A percentile compares a stretch with the other conserved stretches of the same genome.
These are phyloP conservation scores for Ophiostoma sp. DNA, from an alignment of 2,329 filamentous ascomycete genomes.

Conservation along the genomic window DNA sequence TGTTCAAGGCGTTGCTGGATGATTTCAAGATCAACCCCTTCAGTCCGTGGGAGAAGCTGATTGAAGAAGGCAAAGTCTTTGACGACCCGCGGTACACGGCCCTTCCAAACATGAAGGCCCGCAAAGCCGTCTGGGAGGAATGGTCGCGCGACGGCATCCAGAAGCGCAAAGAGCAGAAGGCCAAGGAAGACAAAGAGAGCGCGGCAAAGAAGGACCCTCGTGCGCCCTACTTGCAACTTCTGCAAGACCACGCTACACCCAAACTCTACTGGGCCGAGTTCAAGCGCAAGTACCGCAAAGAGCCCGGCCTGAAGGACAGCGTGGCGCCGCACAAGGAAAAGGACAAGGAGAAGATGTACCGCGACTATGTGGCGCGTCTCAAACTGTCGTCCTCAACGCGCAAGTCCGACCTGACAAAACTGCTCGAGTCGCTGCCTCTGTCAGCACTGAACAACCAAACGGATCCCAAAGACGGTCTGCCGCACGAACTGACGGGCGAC, in stretches of 20 bases:
- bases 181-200: conserved; percentile 46
- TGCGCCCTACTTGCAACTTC: conserved; percentile 77
- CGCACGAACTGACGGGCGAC: conserved; percentile 63
- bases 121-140: conserved; percentile 78
- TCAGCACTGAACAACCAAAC: conserved; percentile 62
- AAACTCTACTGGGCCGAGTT: conserved; percentile 99
- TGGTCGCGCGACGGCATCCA: conserved; percentile 81
- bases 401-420: conserved; percentile 66
- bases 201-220: conserved; percentile 80
- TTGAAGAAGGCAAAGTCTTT: conserved; percentile 78
- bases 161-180: conserved; percentile 65
- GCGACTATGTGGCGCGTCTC: conserved; percentile 69
- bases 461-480: conserved; percentile 54
- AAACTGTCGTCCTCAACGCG: conserved; percentile 65
- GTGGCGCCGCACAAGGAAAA: conserved; percentile 62
- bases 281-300: conserved; percentile 83
- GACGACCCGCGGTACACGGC: conserved; percentile 86
- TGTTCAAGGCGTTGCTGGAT: conserved; percentile 84
- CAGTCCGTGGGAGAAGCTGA: conserved; percentile 84
- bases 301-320: conserved; percentile 74
- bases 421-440: conserved; percentile 63
- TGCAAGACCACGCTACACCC: conserved; percentile 78
- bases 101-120: conserved; percentile 74
- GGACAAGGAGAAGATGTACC: conserved; percentile 76
- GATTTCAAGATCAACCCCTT: conserved; percentile 84